phyloP scores from a whole-genome alignment of 1,284 basidiomycete species.

The Heterobasidion annosum region DNA sequence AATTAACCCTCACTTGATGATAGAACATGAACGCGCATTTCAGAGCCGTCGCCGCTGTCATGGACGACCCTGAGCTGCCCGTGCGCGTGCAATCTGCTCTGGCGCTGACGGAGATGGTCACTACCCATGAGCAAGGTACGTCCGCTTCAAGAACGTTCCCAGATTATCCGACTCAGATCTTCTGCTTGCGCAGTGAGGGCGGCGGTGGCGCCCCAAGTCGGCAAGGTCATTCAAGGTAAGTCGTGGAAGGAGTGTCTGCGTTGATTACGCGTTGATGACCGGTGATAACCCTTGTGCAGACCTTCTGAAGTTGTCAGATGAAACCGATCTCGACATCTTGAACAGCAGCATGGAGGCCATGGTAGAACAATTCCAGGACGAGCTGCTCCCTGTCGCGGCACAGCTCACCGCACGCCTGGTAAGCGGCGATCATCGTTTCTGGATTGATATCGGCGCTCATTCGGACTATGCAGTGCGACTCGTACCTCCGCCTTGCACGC shows the following conservation, averaged over 20 bases:
- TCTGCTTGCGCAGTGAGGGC: conserved; percentile 41
- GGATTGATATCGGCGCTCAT: background rate
- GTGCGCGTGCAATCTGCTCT: conserved; percentile 82
- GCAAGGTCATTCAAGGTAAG: conserved; percentile 80
- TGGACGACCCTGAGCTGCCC: conserved; percentile 75
- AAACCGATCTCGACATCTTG: conserved; percentile 83
- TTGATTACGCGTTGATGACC: background rate
- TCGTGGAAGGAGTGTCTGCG: conserved; percentile 1
- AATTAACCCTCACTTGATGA: background rate
- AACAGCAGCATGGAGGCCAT: conserved; percentile 79
- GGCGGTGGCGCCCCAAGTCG: conserved; percentile 73
- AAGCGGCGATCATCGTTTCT: conserved; percentile 14
- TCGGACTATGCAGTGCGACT: conserved; percentile 49
- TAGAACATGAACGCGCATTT: conserved; percentile 61
- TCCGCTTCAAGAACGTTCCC: conserved; percentile 4
- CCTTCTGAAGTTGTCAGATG: conserved; percentile 79
- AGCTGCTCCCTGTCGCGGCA: conserved; percentile 81
- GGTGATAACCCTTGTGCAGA: conserved; percentile 30
- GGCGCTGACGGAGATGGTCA: conserved; percentile 72
- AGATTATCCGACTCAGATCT: background rate
- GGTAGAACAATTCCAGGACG: conserved; percentile 79
- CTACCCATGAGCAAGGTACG: conserved; percentile 54
- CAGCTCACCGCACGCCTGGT: conserved; percentile 76
- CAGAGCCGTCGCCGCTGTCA: conserved; percentile 45
- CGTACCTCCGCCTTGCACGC: conserved; percentile 70